Percentiles rank a stretch among this genome's conserved stretches.
Conservation (phyloP, 2,329 filamentous ascomycete species). For the Lachnellula occidentalis region DNA sequence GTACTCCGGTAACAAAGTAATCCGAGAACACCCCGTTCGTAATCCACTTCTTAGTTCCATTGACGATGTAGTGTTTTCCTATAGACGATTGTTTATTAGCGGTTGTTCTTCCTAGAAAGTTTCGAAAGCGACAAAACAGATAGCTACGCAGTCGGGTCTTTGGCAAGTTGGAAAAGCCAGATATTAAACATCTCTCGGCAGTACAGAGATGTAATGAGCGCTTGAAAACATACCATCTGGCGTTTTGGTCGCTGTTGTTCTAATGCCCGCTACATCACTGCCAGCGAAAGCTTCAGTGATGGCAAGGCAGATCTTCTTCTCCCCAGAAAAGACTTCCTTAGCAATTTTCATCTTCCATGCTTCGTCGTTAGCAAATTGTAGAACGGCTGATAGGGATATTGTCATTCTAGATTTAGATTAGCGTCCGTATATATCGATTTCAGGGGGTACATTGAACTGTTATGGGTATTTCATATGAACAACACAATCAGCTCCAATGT, state of each 20-base stretch:
- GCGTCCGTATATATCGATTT: not conserved
- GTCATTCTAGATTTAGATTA: conserved; percentile 48
- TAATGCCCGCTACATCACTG: conserved; percentile 72
- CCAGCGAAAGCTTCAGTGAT: conserved; percentile 88
- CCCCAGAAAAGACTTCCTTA: conserved; percentile 68
- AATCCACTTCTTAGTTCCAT: conserved; percentile 81
- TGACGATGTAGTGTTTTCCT: conserved; percentile 64
- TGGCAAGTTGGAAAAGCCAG: no score
- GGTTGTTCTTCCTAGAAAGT: no score
- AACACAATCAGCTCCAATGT: not conserved
- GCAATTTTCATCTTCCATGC: conserved; percentile 61
- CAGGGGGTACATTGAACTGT: not conserved
- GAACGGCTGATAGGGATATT: conserved; percentile 72
- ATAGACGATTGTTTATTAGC: no score
- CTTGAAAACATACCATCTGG: conserved; percentile 40
- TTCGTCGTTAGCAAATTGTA: conserved; percentile 70
- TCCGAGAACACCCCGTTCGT: conserved; percentile 76
- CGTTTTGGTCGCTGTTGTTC: conserved; percentile 73
- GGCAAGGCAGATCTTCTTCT: conserved; percentile 84
- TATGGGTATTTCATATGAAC: not conserved
- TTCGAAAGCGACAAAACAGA: no score
- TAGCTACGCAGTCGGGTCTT: no score
- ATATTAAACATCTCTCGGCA: no score
- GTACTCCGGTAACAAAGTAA: conserved; percentile 78
- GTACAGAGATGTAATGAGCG: no score